Percentiles rank a stretch among this genome's conserved stretches.
Conservation (phyloP, 257 asterid species). For the Salvia hispanica region DNA sequence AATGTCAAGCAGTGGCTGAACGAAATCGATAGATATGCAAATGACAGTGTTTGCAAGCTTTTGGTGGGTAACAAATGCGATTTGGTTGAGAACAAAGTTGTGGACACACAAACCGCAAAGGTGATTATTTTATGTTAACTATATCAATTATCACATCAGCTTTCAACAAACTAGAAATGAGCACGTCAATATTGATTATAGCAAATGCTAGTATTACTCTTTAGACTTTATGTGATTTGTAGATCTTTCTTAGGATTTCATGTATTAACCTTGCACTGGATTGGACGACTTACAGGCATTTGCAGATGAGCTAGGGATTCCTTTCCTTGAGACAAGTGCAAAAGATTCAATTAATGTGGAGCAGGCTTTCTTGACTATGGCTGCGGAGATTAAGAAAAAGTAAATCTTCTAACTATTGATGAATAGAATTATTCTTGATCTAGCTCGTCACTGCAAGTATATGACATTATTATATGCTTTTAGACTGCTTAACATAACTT, state of each 20-base stretch:
- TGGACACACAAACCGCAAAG: conserved; percentile 84
- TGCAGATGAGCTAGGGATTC: conserved; percentile 94
- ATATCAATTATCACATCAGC: neutral
- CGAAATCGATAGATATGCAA: conserved; percentile 95
- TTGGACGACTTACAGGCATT: conserved; percentile 61
- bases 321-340: conserved; percentile 98
- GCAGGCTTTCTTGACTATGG: conserved; percentile 97
- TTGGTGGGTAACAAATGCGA: conserved; percentile 97
- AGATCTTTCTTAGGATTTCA: neutral
- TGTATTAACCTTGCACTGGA: conserved; percentile 7
- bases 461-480: neutral
- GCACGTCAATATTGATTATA: neutral
- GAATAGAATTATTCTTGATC: neutral
- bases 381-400: conserved; percentile 94
- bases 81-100: conserved; percentile 86
- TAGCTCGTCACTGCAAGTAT: neutral
- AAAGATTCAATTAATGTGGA: conserved; percentile 95
- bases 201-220: neutral
- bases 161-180: neutral
- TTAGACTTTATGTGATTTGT: neutral
- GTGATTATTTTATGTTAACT: conserved; percentile 34
- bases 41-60: conserved; percentile 97
- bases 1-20: conserved; percentile 96
- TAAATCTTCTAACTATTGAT: conserved; percentile 35
- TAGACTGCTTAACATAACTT: neutral